phyloP scores from a whole-genome alignment of 176 grass and related monocot species.

The Aegilops speltoides region DNA sequence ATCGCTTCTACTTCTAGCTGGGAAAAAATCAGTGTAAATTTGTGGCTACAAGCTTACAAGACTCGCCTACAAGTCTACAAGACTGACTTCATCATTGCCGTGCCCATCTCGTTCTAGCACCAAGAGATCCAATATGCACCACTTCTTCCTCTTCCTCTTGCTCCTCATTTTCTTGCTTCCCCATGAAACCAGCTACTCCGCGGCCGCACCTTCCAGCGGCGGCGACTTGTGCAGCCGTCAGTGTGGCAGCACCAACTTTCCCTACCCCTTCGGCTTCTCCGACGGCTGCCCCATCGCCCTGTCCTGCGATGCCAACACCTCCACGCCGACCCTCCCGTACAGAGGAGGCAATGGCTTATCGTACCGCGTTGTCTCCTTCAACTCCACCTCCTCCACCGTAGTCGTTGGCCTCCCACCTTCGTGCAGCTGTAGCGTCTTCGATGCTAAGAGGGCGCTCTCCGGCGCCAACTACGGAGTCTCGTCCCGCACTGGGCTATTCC shows the following conservation, averaged over 20 bases:
- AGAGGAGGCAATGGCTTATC: too few relatives aligned
- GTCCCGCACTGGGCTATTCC: not conserved
- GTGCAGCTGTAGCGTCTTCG: constrained; percentile 20
- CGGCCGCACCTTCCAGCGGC: not conserved
- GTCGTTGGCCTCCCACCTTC: not conserved
- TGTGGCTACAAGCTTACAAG: not conserved
- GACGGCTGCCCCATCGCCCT: constrained; percentile 33
- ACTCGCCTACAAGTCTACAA: not conserved
- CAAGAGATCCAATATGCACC: not conserved
- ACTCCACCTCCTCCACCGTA: constrained; percentile 11
- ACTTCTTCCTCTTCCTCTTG: not conserved
- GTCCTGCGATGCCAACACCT: not conserved
- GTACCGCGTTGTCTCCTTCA: too few relatives aligned
- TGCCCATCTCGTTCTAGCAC: not conserved
- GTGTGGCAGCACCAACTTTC: not conserved
- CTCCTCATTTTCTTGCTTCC: constrained; percentile 15
- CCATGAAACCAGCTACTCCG: too few relatives aligned
- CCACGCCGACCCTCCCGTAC: not conserved
- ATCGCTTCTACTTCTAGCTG: not conserved
- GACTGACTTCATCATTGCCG: not conserved
- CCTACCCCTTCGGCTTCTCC: constrained; percentile 70
- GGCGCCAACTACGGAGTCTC: constrained; percentile 40
- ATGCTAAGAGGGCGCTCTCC: not conserved
- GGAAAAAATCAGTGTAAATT: not conserved
- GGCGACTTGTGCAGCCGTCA: not conserved